These are phyloP conservation scores for Dothistroma pini DNA, from an alignment of 2,329 filamentous ascomycete genomes.

Conservation along the genomic window DNA sequence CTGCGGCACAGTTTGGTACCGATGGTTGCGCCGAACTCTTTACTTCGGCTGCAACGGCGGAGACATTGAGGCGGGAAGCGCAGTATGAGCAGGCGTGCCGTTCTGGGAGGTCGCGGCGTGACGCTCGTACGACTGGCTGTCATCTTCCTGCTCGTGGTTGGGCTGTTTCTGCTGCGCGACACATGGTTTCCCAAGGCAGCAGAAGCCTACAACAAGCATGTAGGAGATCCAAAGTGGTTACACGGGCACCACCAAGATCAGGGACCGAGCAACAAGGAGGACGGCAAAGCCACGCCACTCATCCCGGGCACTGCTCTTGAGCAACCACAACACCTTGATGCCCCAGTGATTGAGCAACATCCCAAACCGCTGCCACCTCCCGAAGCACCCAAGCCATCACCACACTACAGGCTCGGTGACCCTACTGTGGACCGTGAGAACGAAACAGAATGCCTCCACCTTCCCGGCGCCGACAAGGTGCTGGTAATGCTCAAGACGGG, in stretches of 20 bases:
- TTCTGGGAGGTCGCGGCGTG: slow-evolving; percentile 19
- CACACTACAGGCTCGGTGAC: neutral
- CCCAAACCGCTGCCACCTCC: neutral
- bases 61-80: neutral
- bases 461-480: slow-evolving; percentile 45
- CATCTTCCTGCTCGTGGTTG: slow-evolving; percentile 26
- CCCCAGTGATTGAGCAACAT: no score
- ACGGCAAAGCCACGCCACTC: neutral
- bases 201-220: slow-evolving; percentile 5
- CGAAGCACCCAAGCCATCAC: neutral
- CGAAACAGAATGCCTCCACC: slow-evolving; percentile 19
- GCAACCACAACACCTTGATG: neutral
- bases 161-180: slow-evolving; percentile 27
- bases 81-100: slow-evolving; percentile 10
- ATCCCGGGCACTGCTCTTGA: neutral
- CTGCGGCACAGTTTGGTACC: neutral
- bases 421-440: neutral
- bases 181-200: slow-evolving; percentile 24
- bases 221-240: neutral
- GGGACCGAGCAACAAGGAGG: neutral
- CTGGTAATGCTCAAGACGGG: slow-evolving; percentile 59
- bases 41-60: neutral
- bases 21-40: neutral
- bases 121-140: slow-evolving; percentile 22
- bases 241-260: neutral